phyloP scores from a whole-genome alignment of 1,139 yeast species.

The Blastobotrys ciferrii region DNA sequence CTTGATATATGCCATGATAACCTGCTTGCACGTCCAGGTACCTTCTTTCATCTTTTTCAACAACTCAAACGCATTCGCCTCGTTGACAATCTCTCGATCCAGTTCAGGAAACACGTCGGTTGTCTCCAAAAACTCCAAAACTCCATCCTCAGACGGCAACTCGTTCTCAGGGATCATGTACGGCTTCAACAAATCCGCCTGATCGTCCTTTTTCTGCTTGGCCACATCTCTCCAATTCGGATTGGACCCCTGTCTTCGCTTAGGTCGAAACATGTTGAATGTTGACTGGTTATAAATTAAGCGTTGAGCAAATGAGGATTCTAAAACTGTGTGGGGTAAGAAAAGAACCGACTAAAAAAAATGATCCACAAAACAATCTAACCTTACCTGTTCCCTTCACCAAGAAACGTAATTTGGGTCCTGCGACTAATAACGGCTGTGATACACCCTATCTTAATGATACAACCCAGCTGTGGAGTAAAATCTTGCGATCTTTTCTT shows the following conservation, averaged over 20 bases:
- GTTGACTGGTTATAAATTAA: neutral
- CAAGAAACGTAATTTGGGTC: neutral
- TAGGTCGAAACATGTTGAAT: slow-evolving; percentile 9
- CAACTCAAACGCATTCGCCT: slow-evolving; percentile 14
- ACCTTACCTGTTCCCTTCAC: neutral
- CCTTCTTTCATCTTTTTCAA: slow-evolving; percentile 21
- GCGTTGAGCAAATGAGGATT: neutral
- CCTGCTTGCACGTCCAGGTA: slow-evolving; percentile 20
- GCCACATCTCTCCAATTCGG: slow-evolving; percentile 7
- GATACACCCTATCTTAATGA: neutral
- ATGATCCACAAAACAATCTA: neutral
- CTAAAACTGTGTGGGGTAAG: neutral
- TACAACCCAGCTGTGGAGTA: neutral
- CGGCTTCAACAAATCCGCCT: neutral
- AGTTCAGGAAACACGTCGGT: slow-evolving; percentile 1
- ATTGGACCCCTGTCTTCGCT: slow-evolving; percentile 9
- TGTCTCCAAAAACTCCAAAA: slow-evolving; percentile 5
- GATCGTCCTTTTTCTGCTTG: slow-evolving; percentile 44
- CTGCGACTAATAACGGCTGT: neutral
- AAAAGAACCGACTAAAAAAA: neutral
- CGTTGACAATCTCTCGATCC: slow-evolving; percentile 15
- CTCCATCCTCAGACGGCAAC: slow-evolving; percentile 5
- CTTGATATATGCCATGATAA: slow-evolving; percentile 44
- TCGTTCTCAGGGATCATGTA: slow-evolving; percentile 13
- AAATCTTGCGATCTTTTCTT: neutral